Evolutionary conservation across 2,329 filamentous ascomycete species (phyloP), one percentile per base, ranked within the genome.

Genomic region (Alternaria metachromatica): DNA sequence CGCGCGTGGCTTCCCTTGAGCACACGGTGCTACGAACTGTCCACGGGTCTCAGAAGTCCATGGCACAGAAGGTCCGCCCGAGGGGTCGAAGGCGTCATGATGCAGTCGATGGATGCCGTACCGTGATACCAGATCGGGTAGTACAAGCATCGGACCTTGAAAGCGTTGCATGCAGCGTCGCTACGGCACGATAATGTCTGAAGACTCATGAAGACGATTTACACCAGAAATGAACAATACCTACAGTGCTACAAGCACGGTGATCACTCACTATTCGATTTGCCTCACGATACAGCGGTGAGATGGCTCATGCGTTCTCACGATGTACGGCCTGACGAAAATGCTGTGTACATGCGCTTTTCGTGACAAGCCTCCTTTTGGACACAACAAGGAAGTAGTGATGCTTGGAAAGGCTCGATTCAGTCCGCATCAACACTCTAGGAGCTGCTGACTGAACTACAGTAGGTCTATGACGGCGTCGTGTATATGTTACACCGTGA

Each of bases 21-120:
- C 50, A 50, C 28, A 49, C 53, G 25, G 65, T 53, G 37, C 10
- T 51, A 72, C 69, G 50, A 58, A 59, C 46, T 67, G 61, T 59
- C 71, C 69, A 70, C 69, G 64, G 73, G 70, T 68, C 62, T 70
- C 56, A 61, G 61, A 64, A 56, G 57, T 64, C 67, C 51, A 63
- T 45, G 37, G 41, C 53, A 62, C 63, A 46, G 43, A 37, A 43
- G 43, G 60, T 50, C 58, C 54, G 55, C 58, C 59, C 23, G 49
- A 45, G 58, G 63, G 50, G 54, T 60, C 44, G 48, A 57, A 44
- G 30, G 63, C 55, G 64, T 59, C 45, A 56, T 37, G 26, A 46
- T 51, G 48, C 46, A 48, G 48, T 51, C 33, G 25, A 55, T 58
- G 55, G 53, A 41, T 26, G 50, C 37, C 33, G 23, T 49, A 50